Evolutionary conservation across 108 stramenopile genomes (phyloP).

Genomic region (Fragilaria crotonensis): DNA sequence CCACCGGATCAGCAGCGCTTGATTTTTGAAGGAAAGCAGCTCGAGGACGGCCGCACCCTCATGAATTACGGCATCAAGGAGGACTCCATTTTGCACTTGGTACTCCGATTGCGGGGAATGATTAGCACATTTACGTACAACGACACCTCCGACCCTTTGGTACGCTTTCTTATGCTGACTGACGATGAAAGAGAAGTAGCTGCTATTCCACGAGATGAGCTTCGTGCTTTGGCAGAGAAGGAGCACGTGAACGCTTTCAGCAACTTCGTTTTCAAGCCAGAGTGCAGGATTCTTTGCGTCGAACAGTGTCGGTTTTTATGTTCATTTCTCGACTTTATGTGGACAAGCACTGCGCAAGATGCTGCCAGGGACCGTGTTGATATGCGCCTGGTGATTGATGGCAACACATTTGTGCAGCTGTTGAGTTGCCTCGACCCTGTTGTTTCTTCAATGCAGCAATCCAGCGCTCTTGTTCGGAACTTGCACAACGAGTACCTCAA

Average conservation of each 20-base stretch:
- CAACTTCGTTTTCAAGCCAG: neutral
- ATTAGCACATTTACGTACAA: constrained; percentile 20
- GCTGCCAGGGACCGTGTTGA: too few species aligned
- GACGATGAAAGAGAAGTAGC: constrained; percentile 11
- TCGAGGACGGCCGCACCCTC: constrained; percentile 90
- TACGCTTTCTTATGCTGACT: constrained; percentile 22
- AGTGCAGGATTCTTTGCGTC: neutral
- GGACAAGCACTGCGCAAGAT: too few species aligned
- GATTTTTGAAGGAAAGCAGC: constrained; percentile 94
- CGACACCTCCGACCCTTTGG: constrained; percentile 15
- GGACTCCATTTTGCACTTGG: constrained; percentile 85
- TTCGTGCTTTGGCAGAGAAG: neutral
- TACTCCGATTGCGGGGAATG: constrained; percentile 22
- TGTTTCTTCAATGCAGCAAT: too few species aligned
- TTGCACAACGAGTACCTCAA: too few species aligned
- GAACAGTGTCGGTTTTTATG: too few species aligned
- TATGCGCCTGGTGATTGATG: too few species aligned
- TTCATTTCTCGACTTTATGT: too few species aligned
- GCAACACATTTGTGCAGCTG: too few species aligned
- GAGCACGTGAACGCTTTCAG: neutral
- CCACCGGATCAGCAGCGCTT: constrained; percentile 95
- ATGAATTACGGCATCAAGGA: constrained; percentile 96
- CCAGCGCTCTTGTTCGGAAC: too few species aligned
- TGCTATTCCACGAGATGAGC: constrained; percentile 6
- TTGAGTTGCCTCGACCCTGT: too few species aligned